Conservation (phyloP, 116 monocot species). For the Cymodocea nodosa region DNA sequence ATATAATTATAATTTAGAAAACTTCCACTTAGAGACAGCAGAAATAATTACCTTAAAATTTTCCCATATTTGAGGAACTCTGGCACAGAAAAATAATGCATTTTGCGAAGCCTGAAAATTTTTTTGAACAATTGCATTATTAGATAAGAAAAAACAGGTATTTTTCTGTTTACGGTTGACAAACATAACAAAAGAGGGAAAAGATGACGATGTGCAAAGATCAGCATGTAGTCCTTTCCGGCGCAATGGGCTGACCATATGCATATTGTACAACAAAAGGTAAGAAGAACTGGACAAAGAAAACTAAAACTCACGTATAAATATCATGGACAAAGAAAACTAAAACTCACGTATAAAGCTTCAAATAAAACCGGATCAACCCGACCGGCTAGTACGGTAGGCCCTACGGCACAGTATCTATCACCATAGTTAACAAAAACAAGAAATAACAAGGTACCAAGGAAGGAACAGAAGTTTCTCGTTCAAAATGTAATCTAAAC, state of each 20-base stretch:
- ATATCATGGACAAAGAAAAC: background rate
- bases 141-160: background rate
- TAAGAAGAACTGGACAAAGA: background rate
- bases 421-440: conserved; percentile 25
- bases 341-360: conserved; percentile 74
- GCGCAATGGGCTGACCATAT: background rate
- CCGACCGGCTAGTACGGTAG: conserved; percentile 65
- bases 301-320: conserved; percentile 12
- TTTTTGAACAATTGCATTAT: background rate
- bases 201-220: background rate
- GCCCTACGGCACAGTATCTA: conserved; percentile 90
- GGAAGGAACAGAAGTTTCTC: background rate
- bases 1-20: background rate
- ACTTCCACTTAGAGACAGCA: background rate
- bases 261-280: background rate
- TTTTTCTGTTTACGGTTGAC: too few relatives aligned
- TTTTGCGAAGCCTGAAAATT: conserved; percentile 79
- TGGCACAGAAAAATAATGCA: conserved; percentile 92
- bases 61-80: conserved; percentile 91
- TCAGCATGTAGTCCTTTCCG: background rate
- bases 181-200: background rate
- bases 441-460: background rate
- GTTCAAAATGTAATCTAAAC: conserved; percentile 2
- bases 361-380: conserved; percentile 86
- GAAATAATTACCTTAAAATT: conserved; percentile 58